Percentiles rank a stretch among this genome's conserved stretches.
phyloP scores from a whole-genome alignment of 1,139 yeast genomes.

The Geotrichum klebahnii region DNA sequence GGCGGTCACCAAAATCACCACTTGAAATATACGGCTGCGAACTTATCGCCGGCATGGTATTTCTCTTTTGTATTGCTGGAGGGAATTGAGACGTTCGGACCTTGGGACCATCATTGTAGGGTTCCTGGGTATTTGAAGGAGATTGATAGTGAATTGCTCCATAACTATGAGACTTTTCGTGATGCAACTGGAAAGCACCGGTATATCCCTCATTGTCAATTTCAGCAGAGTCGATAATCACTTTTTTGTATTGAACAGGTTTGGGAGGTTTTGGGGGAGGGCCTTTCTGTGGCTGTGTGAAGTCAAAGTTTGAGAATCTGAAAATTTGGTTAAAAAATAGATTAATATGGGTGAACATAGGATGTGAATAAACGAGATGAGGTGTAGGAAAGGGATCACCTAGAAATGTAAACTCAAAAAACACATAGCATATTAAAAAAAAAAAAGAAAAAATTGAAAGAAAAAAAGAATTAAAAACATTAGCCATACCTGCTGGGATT shows the following conservation, averaged over 20 bases:
- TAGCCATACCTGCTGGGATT: conserved; percentile 7
- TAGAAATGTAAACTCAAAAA: no score
- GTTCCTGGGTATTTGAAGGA: not conserved
- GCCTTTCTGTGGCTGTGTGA: not conserved
- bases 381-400: no score
- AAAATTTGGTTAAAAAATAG: not conserved
- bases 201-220: not conserved
- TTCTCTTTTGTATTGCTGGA: no score
- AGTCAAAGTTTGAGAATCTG: not conserved
- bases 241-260: conserved; percentile 11
- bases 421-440: not conserved
- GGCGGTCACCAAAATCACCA: conserved; percentile 7
- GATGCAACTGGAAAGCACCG: not conserved
- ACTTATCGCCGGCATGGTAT: not conserved
- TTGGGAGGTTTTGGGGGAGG: conserved; percentile 10
- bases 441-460: not conserved
- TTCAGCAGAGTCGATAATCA: not conserved
- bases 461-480: not conserved
- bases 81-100: not conserved
- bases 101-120: not conserved
- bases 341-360: conserved; percentile 10
- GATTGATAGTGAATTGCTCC: not conserved
- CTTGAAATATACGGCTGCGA: not conserved
- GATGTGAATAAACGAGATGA: no score
- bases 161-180: conserved; percentile 5